Evolutionary conservation across 2,329 filamentous ascomycete genomes (phyloP), one percentile per base, ranked within the genome.

Genomic region (Aureobasidium sp.): DNA sequence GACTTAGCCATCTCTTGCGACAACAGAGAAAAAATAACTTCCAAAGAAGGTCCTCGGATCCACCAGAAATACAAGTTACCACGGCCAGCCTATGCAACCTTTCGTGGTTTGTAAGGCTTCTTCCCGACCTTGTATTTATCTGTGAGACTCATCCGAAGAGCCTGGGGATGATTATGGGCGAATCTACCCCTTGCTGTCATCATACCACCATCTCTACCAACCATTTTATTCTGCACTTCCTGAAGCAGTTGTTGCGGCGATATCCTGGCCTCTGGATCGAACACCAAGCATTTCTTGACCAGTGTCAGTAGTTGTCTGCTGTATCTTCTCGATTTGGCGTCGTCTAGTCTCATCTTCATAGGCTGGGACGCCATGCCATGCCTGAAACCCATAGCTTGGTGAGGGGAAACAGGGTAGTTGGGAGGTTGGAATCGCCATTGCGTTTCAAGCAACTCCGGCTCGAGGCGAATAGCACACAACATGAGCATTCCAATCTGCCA

Each of bases 401-500:
- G 21, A 4, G 3, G 15, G 3, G 54, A 42, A 7, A 58, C 2
- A 25, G 5, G 11, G 11, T 37, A 58, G 3, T 9, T 29, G 3
- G 54, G 29, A 2, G 32, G 30, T 9, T 30, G 27, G 13, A 27
- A 6, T 3, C 54, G 41, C 41, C 41, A 58, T 32, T 27, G n/a
- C 1, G 42, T 45, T 36, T 58, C 54, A 9, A 27, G n/a, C 1
- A 47, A 21, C 1, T 21, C 3, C 3, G 15, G 10, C 16, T 58
- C 54, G 21, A 39, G 32, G 15, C 44, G 41, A 1, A 59, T 25
- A 8, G 55, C 55, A 44, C 25, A 30, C 15, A 32, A 13, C 39
- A 61, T 61, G 7, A 61, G 29, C 48, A 61, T 36, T 3, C 59
- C 59, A 7, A 61, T 34, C 29, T 53, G 47, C 25, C 34, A 61